Evolutionary conservation across 345 rosid genomes (phyloP).

Genomic region (Bretschneidera sinensis): DNA sequence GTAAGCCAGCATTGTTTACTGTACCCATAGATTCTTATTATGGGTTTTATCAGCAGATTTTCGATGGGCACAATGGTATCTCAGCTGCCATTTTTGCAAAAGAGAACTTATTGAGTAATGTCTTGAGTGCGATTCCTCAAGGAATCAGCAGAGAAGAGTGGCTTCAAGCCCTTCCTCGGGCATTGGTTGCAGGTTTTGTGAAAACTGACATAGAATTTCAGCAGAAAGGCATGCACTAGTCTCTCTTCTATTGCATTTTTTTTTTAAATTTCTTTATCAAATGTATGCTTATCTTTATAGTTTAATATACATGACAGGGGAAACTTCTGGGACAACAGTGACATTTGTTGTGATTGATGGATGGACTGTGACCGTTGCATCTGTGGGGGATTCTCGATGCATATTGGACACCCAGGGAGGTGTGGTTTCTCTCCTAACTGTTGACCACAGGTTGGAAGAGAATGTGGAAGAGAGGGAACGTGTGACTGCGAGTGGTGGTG

Average conservation of each 20-base stretch:
- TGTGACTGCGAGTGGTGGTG: constrained; percentile 99
- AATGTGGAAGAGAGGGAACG: constrained; percentile 98
- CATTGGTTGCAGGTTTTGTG: constrained; percentile 96
- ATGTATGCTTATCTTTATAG: constrained; percentile 19
- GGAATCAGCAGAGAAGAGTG: constrained; percentile 74
- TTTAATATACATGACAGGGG: constrained; percentile 55
- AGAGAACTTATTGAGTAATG: constrained; percentile 72
- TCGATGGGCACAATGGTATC: constrained; percentile 97
- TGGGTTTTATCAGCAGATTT: constrained; percentile 47
- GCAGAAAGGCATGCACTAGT: constrained; percentile 58
- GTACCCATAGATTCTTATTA: constrained; percentile 13
- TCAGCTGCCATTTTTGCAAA: constrained; percentile 96
- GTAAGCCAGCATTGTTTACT: background rate
- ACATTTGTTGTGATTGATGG: constrained; percentile 95
- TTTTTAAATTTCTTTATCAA: constrained; percentile 3
- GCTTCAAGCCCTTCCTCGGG: constrained; percentile 99
- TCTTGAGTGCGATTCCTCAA: constrained; percentile 89
- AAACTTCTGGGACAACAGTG: constrained; percentile 98
- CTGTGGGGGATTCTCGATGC: constrained; percentile 99
- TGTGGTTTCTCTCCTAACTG: constrained; percentile 89
- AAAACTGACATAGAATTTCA: constrained; percentile 99
- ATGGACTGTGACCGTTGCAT: constrained; percentile 98
- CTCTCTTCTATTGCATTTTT: background rate
- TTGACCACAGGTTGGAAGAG: constrained; percentile 97
- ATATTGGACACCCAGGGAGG: constrained; percentile 97